Percentiles rank a stretch among this genome's conserved stretches.
phyloP scores from a whole-genome alignment of 306 rosid genomes.

The Quercus ilex region DNA sequence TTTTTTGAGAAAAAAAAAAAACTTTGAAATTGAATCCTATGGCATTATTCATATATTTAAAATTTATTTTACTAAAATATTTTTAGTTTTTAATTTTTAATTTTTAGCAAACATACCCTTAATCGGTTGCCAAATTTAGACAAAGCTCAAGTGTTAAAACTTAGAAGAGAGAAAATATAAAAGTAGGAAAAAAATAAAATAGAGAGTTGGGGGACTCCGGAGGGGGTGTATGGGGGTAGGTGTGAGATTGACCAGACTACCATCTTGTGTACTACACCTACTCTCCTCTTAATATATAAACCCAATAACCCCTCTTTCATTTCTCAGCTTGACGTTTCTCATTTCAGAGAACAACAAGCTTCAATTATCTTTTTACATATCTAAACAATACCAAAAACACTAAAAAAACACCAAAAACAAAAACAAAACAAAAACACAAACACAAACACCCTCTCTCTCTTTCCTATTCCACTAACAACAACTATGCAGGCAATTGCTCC shows the following conservation, averaged over 20 bases:
- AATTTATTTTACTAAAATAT: no score
- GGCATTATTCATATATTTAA: no score
- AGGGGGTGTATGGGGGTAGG: conserved; percentile 48
- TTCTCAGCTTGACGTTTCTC: conserved; percentile 85
- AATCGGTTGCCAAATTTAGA: no score
- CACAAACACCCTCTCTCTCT: not conserved
- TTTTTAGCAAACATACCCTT: no score
- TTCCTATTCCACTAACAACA: not conserved
- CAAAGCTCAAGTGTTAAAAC: no score
- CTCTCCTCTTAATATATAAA: conserved; percentile 30
- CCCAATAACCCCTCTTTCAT: conserved; percentile 6
- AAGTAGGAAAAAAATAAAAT: not conserved
- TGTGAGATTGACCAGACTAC: conserved; percentile 65
- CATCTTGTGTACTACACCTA: conserved; percentile 9
- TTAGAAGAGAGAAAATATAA: no score
- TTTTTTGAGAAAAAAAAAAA: no score
- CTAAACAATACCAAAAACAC: no score
- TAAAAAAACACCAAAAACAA: no score
- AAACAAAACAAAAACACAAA: no score
- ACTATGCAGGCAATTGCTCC: conserved; percentile 62
- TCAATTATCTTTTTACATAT: no score
- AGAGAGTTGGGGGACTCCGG: not conserved
- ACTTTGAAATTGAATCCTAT: rapidly evolving
- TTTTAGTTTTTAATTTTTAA: no score
- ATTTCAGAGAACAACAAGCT: conserved; percentile 66